Evolutionary conservation across 768 basidiomycete genomes (phyloP).

Genomic region (Naganishia onofrii): DNA sequence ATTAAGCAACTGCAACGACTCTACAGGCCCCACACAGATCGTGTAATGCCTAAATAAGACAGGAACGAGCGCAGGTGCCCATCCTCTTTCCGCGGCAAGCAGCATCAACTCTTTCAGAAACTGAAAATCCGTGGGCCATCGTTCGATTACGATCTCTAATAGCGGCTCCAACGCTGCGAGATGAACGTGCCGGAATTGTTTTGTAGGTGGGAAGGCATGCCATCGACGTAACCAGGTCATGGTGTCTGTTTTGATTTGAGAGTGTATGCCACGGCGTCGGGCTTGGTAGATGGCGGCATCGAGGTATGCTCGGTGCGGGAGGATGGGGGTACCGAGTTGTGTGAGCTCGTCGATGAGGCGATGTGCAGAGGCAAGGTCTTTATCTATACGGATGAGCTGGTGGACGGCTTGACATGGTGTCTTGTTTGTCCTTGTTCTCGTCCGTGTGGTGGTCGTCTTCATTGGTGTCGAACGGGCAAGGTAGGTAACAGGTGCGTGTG

Average conservation of each 20-base stretch:
- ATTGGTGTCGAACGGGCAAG: background rate
- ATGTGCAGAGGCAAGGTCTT: background rate
- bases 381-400: slow-evolving; percentile 13
- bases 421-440: background rate
- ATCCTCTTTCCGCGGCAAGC: background rate
- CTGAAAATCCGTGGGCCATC: background rate
- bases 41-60: slow-evolving; percentile 17
- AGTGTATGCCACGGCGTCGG: background rate
- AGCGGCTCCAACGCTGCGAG: slow-evolving; percentile 2
- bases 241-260: background rate
- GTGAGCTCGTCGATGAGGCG: slow-evolving; percentile 5
- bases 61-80: slow-evolving; percentile 6
- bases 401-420: slow-evolving; percentile 10
- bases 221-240: background rate
- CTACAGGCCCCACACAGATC: background rate
- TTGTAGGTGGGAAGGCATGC: background rate
- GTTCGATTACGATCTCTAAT: slow-evolving; percentile 4
- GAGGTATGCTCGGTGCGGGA: slow-evolving; percentile 12
- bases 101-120: slow-evolving; percentile 1
- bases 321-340: slow-evolving; percentile 21
- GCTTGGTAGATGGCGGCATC: slow-evolving; percentile 18
- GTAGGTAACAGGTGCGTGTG: slow-evolving; percentile 20
- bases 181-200: background rate
- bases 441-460: no score
- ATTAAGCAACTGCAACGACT: slow-evolving; percentile 2